phyloP scores from a whole-genome alignment of 208 protist species.

The Kentomonas sorsogonicus region DNA sequence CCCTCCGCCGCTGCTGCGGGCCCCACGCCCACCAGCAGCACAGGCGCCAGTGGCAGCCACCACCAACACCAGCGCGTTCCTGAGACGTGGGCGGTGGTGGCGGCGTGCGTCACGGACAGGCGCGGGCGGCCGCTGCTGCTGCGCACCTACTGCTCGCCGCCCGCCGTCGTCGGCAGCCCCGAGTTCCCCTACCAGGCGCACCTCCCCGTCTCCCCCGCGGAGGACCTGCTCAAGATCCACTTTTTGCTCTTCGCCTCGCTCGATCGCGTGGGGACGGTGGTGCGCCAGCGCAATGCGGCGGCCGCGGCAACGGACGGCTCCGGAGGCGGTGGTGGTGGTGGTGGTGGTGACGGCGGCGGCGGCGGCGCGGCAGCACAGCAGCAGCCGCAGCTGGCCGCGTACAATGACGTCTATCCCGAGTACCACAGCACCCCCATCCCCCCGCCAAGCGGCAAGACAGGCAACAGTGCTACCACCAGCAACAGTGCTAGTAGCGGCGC shows the following conservation, averaged over 20 bases:
- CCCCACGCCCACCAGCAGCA: not conserved
- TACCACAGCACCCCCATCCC: not conserved
- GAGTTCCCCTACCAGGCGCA: not conserved
- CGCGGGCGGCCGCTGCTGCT: constrained; percentile 22
- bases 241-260: constrained; percentile 75
- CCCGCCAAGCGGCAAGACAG: not conserved
- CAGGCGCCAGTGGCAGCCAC: too few relatives aligned
- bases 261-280: constrained; percentile 26
- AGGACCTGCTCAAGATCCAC: constrained; percentile 70
- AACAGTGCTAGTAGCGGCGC: not conserved
- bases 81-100: constrained; percentile 31
- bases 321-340: not conserved
- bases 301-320: not conserved
- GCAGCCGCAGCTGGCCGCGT: not conserved
- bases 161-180: constrained; percentile 1
- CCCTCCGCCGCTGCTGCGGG: too few relatives aligned
- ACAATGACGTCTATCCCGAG: not conserved
- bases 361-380: not conserved
- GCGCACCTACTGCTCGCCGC: constrained; percentile 27
- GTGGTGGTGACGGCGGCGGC: not conserved
- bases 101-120: constrained; percentile 24
- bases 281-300: not conserved
- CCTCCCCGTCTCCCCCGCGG: constrained; percentile 25
- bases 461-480: not conserved
- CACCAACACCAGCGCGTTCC: not conserved